phyloP scores from a whole-genome alignment of 345 rosid genomes.

The Mercurialis annua region DNA sequence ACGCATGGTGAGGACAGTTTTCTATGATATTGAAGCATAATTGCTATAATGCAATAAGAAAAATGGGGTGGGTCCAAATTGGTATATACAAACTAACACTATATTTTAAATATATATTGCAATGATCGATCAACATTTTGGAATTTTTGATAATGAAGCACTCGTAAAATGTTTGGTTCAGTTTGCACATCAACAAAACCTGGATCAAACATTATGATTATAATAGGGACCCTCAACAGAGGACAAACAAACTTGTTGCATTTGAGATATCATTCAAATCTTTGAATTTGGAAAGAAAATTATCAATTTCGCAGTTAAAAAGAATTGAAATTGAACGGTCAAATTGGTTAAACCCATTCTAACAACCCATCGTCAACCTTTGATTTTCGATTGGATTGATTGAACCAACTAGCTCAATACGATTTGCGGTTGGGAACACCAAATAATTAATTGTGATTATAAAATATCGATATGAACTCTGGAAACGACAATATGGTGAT shows the following conservation, averaged over 20 bases:
- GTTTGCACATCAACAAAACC: not conserved
- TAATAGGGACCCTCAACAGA: not conserved
- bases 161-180: not conserved
- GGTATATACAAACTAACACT: not conserved
- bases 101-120: not conserved
- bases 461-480: no score
- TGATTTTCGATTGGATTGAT: no score
- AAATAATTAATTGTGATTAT: no score
- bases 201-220: not conserved
- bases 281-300: slow-evolving; percentile 3
- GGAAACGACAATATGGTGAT: no score
- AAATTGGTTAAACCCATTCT: no score
- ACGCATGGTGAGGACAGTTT: slow-evolving; percentile 29
- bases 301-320: no score
- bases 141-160: not conserved
- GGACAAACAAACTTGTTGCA: not conserved
- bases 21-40: slow-evolving; percentile 8
- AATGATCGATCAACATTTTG: slow-evolving; percentile 12
- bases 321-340: no score
- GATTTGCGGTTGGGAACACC: no score
- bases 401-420: no score
- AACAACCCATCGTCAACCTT: no score
- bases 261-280: not conserved
- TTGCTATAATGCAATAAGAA: not conserved
- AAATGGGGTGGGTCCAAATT: not conserved